Conservation (phyloP, 768 basidiomycete species). For the Pleurotus salmoneostramineus region DNA sequence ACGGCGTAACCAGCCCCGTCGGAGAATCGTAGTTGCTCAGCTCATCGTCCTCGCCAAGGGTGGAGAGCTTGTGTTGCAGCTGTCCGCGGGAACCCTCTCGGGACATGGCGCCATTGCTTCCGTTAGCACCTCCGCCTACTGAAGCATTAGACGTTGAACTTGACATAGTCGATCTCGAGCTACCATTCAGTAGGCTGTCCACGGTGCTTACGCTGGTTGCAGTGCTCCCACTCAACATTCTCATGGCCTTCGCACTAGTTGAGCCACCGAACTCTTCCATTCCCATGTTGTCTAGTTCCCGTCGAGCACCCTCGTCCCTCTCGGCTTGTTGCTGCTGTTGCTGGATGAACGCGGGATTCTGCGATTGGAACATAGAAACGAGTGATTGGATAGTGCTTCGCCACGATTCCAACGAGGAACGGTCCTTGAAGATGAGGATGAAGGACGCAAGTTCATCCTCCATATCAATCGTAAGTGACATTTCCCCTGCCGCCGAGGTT, state of each 20-base stretch:
- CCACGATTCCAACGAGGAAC: conserved; percentile 88
- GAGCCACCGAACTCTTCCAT: conserved; percentile 73
- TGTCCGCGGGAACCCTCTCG: conserved; percentile 23
- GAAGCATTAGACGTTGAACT: conserved; percentile 74
- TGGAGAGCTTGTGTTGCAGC: conserved; percentile 49
- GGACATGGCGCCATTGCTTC: background rate
- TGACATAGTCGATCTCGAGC: conserved; percentile 65
- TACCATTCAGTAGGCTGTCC: conserved; percentile 66
- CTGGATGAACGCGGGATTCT: conserved; percentile 31
- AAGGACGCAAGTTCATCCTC: conserved; percentile 96
- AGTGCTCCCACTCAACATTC: conserved; percentile 78
- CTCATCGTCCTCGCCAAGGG: conserved; percentile 73
- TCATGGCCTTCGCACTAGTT: conserved; percentile 62
- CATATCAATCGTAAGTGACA: conserved; percentile 97
- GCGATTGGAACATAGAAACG: conserved; percentile 66
- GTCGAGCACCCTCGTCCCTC: background rate
- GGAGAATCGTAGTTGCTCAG: conserved; percentile 53
- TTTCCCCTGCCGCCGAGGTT: conserved; percentile 71
- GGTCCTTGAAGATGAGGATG: conserved; percentile 93
- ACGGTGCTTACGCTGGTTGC: conserved; percentile 59
- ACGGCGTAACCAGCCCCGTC: conserved; percentile 62
- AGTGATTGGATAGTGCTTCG: conserved; percentile 76
- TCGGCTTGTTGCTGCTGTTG: conserved; percentile 31
- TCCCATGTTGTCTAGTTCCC: conserved; percentile 25
- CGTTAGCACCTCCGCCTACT: conserved; percentile 13